Evolutionary conservation across 805 yeast genomes (phyloP), one percentile per base, ranked within the genome.

Genomic region (Candida vaughaniae): DNA sequence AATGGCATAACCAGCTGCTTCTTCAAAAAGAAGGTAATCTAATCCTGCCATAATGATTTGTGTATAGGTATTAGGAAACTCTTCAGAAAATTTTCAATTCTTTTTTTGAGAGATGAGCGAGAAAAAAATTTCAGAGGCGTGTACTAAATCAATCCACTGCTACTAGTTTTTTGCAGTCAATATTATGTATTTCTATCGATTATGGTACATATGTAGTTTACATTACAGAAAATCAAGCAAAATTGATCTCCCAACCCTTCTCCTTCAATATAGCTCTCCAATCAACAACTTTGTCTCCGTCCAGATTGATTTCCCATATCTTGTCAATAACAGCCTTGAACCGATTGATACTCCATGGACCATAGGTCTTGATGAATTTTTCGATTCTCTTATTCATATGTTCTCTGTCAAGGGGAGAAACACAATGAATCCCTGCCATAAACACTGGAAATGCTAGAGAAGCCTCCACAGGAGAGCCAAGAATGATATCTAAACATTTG

Each of bases 1-100:
- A 58, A 93, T 75, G 50, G 95, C 98, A 64, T 91, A 93, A 52
- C 99, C 99, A 36, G 98, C 89, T 43, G 99, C 96, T 75, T 93
- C 98, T 75, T 93, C 99, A 65, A 85, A 91, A 57, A 93, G 82
- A 62, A 93, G 80, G 71, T 80, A 93, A 69, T 93, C 96, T 66
- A 89, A 62, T 56, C 82, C 82, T 52, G 82, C 88, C 86, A 75
- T 75, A 20, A 4, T 35, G 9, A 29, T 31, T 6, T 22, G 26
- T 14, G 11, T 9, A 29, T 25, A 32, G 23, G 9, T 30, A 19
- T 8, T 20, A 20, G 23, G 6, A 20, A 20, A 10, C 23, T 20
- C 23, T 20, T 20, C 23, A 20, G 23, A 31, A 33, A 35, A 35
- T 29, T 39, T 35, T 36, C 39, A 36, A 25, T 22, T 14, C 15